These are phyloP conservation scores for Datura wrightii DNA, from an alignment of 257 asterid species.

Conservation along the genomic window DNA sequence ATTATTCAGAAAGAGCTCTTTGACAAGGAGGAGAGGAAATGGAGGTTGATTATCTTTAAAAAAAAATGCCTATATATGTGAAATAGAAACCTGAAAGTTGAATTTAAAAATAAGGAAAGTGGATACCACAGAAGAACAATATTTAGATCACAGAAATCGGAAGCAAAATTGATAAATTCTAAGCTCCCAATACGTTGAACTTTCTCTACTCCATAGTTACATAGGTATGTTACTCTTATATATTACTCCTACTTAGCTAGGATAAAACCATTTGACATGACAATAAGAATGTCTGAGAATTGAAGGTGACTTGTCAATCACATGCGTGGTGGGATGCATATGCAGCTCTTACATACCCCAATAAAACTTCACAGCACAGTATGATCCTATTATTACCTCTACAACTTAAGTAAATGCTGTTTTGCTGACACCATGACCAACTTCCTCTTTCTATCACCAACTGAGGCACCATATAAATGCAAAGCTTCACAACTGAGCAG, in stretches of 20 bases:
- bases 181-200: not conserved
- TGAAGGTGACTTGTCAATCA: not conserved
- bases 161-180: not conserved
- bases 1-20: not conserved
- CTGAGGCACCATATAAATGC: constrained; percentile 19
- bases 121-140: not conserved
- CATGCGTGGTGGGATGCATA: not conserved
- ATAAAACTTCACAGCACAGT: not conserved
- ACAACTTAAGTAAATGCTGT: not conserved
- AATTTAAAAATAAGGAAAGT: not conserved
- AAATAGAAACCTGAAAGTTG: not conserved
- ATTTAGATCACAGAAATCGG: not conserved
- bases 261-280: not conserved
- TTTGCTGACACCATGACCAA: not conserved
- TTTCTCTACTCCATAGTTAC: not conserved
- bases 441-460: constrained; percentile 15
- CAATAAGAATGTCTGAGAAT: not conserved
- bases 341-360: not conserved
- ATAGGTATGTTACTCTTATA: not conserved
- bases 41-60: not conserved
- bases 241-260: not conserved
- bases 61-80: not conserved
- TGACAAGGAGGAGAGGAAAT: not conserved
- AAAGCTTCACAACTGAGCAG: constrained; percentile 19
- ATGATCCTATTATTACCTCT: not conserved